Evolutionary conservation across 2,329 filamentous ascomycete genomes (phyloP).

Genomic region (Shiraia bambusicola): DNA sequence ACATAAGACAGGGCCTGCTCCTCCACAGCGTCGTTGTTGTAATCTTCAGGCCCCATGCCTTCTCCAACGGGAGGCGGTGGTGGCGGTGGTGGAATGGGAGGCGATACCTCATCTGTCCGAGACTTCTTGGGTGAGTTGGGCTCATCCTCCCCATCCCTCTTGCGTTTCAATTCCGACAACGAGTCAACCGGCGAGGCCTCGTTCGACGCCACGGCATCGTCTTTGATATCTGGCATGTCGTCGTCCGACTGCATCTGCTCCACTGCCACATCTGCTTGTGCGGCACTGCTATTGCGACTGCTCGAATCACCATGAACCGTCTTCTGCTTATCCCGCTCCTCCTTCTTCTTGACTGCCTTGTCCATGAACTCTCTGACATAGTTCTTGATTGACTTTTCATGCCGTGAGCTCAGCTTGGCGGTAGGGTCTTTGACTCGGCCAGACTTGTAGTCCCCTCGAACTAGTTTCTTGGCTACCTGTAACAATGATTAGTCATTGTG

Average conservation of each 20-base stretch:
- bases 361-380: slow-evolving; percentile 86
- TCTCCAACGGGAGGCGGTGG: slow-evolving; percentile 37
- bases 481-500: slow-evolving; percentile 10
- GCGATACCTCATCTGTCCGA: slow-evolving; percentile 41
- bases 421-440: slow-evolving; percentile 81
- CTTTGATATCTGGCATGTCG: slow-evolving; percentile 23
- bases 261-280: slow-evolving; percentile 8
- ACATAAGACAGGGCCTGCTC: slow-evolving; percentile 14
- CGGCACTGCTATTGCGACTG: slow-evolving; percentile 22
- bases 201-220: slow-evolving; percentile 13
- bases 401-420: slow-evolving; percentile 68
- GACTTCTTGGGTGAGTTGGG: slow-evolving; percentile 36
- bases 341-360: slow-evolving; percentile 72
- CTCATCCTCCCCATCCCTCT: slow-evolving; percentile 38
- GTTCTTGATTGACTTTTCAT: slow-evolving; percentile 78
- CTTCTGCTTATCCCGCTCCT: slow-evolving; percentile 64
- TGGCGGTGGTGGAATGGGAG: slow-evolving; percentile 47
- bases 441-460: slow-evolving; percentile 88
- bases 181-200: slow-evolving; percentile 28
- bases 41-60: slow-evolving; percentile 27
- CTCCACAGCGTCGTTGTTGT: slow-evolving; percentile 27
- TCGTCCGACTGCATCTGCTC: slow-evolving; percentile 16
- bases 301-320: slow-evolving; percentile 19
- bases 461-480: slow-evolving; percentile 78
- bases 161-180: slow-evolving; percentile 40